These are phyloP conservation scores for Nymphaea thermarum DNA, from an alignment of 164 flowering plant species.

Conservation along the genomic window DNA sequence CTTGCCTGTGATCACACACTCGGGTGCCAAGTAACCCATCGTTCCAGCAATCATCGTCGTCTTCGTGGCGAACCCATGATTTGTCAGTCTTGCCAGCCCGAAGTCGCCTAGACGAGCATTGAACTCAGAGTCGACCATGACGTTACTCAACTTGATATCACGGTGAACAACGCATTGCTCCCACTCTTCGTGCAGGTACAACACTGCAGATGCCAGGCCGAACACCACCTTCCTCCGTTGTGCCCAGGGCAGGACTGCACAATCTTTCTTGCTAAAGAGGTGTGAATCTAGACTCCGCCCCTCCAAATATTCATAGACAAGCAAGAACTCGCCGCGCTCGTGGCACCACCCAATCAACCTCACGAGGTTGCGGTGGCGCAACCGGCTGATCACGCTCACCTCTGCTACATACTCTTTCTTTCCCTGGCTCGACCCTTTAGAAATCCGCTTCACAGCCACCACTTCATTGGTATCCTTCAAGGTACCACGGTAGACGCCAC, in stretches of 20 bases:
- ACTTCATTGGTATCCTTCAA: constrained; percentile 15
- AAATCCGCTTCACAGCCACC: constrained; percentile 47
- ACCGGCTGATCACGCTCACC: constrained; percentile 43
- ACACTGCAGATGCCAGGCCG: too few relatives aligned
- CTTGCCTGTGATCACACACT: constrained; percentile 28
- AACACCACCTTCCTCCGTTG: too few relatives aligned
- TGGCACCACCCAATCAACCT: constrained; percentile 61
- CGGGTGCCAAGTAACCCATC: constrained; percentile 45
- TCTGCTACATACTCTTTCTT: constrained; percentile 42
- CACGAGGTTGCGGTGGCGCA: constrained; percentile 53
- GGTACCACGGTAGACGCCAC: constrained; percentile 46
- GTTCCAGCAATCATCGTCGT: constrained; percentile 33
- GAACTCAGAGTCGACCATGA: constrained; percentile 1
- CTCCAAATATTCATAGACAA: constrained; percentile 57
- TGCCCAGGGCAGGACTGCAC: too few relatives aligned
- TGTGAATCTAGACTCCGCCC: constrained; percentile 48
- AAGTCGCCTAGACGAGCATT: constrained; percentile 48
- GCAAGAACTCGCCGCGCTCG: constrained; percentile 38
- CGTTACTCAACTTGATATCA: too few relatives aligned
- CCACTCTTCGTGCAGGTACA: too few relatives aligned
- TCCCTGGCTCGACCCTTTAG: constrained; percentile 33
- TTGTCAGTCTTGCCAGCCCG: constrained; percentile 35
- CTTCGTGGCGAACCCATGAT: constrained; percentile 28
- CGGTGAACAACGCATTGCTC: too few relatives aligned
- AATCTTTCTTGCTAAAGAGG: constrained; percentile 11